Conservation (phyloP, 2,329 filamentous ascomycete species). For the Penicillium sp. region DNA sequence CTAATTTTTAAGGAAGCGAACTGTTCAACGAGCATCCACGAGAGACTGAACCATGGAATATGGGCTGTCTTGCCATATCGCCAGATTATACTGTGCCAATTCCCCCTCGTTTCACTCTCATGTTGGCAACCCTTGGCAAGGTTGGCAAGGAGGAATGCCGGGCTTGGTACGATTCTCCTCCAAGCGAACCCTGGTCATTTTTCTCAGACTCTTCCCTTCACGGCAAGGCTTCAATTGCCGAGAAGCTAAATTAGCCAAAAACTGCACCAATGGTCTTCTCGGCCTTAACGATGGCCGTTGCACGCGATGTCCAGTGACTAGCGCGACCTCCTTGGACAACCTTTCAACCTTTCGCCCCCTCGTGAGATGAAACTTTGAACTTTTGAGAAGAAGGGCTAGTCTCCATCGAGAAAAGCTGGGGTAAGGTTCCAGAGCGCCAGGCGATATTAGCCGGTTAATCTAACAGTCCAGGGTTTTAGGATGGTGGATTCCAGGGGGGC, state of each 20-base stretch:
- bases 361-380: conserved; percentile 5
- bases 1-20: not conserved
- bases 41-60: not conserved
- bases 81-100: not conserved
- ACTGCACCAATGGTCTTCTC: not conserved
- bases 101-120: not conserved
- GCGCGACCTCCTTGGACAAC: not conserved
- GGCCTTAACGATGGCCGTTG: not conserved
- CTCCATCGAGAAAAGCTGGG: conserved; percentile 12
- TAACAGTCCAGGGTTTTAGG: not conserved
- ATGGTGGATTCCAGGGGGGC: conserved; percentile 15
- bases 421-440: conserved; percentile 16
- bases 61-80: not conserved
- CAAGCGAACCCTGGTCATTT: not conserved
- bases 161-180: not conserved
- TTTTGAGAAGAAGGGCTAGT: not conserved
- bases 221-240: conserved; percentile 8
- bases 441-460: conserved; percentile 16
- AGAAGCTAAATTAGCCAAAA: conserved; percentile 4
- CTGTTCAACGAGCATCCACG: not conserved
- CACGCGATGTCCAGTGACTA: not conserved
- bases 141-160: conserved; percentile 5
- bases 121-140: conserved; percentile 2
- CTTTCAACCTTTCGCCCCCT: not conserved
- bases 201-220: not conserved